A percentile compares a stretch with the other conserved stretches of the same genome.
These are phyloP conservation scores for Aspergillus texensis DNA, from an alignment of 2,329 filamentous ascomycete genomes.

Conservation along the genomic window DNA sequence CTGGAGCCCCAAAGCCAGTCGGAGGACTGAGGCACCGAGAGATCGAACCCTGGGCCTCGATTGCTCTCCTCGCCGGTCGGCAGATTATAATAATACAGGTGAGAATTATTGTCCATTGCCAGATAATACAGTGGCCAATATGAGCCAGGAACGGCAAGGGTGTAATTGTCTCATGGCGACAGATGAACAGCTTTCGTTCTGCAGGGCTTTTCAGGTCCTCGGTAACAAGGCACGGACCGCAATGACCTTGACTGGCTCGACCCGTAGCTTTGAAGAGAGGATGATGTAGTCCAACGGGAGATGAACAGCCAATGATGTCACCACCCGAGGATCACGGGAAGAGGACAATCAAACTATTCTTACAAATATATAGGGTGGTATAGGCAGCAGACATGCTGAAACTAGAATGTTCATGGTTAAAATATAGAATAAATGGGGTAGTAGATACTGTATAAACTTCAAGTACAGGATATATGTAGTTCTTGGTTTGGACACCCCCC, in stretches of 20 bases:
- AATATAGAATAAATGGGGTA: background rate
- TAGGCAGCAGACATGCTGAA: background rate
- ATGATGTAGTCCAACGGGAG: background rate
- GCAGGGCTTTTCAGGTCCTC: background rate
- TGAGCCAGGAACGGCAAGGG: background rate
- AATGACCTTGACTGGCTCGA: background rate
- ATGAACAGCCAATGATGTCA: slow-evolving; percentile 8
- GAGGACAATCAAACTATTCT: background rate
- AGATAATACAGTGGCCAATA: background rate
- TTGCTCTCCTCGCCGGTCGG: background rate
- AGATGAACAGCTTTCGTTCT: background rate
- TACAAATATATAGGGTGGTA: background rate
- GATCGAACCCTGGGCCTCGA: background rate
- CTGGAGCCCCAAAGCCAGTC: slow-evolving; percentile 19
- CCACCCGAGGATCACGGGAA: background rate
- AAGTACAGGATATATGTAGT: background rate
- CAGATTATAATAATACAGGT: background rate
- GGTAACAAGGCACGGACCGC: background rate
- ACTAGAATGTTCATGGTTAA: background rate
- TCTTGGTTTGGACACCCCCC: background rate
- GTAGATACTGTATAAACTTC: background rate
- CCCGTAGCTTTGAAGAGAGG: background rate
- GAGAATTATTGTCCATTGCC: background rate
- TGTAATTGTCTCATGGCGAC: background rate
- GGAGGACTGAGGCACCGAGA: background rate